phyloP scores from a whole-genome alignment of 345 rosid species.

The Populus nigra region DNA sequence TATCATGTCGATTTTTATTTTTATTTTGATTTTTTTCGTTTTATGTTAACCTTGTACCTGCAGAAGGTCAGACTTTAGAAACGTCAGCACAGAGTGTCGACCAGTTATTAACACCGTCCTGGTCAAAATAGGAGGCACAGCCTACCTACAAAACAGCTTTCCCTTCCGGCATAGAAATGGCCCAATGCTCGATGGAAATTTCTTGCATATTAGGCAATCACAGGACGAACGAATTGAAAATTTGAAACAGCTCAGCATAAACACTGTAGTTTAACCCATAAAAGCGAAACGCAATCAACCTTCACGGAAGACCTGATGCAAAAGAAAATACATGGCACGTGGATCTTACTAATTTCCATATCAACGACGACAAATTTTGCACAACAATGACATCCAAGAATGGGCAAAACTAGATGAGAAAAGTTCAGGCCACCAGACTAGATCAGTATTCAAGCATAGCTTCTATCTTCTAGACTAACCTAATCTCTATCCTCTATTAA shows the following conservation, averaged over 20 bases:
- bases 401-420: not conserved
- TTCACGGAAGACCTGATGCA: not conserved
- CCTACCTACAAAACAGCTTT: not conserved
- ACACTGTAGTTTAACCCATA: too few species aligned
- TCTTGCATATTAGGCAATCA: too few species aligned
- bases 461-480: slow-evolving; percentile 2
- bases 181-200: not conserved
- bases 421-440: not conserved
- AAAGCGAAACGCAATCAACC: not conserved
- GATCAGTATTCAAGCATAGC: not conserved
- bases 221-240: too few species aligned
- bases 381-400: not conserved
- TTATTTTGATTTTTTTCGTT: not conserved
- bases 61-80: not conserved
- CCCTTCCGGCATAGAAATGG: not conserved
- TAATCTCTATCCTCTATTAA: not conserved
- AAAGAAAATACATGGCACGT: not conserved
- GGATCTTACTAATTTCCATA: not conserved
- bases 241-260: too few species aligned
- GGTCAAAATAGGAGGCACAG: not conserved
- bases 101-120: not conserved
- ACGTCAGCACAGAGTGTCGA: not conserved
- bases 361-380: not conserved
- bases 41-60: not conserved
- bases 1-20: not conserved